These are phyloP conservation scores for Penicillium italicum DNA, from an alignment of 2,329 filamentous ascomycete genomes.

Conservation along the genomic window DNA sequence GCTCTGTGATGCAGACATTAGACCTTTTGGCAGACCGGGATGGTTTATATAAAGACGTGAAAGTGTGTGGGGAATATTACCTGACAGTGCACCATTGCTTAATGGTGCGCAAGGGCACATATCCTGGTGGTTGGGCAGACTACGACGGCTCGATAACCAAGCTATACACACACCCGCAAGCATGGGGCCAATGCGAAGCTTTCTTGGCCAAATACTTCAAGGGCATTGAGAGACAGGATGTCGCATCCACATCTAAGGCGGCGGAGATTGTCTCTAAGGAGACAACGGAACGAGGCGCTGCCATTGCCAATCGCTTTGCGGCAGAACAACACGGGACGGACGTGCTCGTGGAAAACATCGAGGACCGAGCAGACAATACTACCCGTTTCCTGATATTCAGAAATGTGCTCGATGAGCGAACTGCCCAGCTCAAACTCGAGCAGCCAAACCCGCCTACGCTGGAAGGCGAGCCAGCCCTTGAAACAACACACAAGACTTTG, in stretches of 20 bases:
- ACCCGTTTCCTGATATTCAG: constrained; percentile 47
- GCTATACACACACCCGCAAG: constrained; percentile 91
- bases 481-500: constrained; percentile 59
- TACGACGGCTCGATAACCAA: constrained; percentile 62
- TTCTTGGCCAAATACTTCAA: constrained; percentile 71
- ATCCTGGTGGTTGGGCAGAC: constrained; percentile 16
- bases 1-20: constrained; percentile 83
- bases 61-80: constrained; percentile 79
- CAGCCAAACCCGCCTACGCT: constrained; percentile 9
- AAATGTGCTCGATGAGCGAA: constrained; percentile 32
- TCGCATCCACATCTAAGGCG: constrained; percentile 78
- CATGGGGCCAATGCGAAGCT: constrained; percentile 80
- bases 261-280: constrained; percentile 68
- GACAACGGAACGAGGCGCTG: constrained; percentile 61
- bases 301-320: constrained; percentile 73
- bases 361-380: constrained; percentile 47
- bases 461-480: background rate
- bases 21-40: constrained; percentile 80
- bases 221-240: constrained; percentile 74
- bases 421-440: constrained; percentile 19
- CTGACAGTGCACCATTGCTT: constrained; percentile 86
- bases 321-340: constrained; percentile 65
- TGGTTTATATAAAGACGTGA: constrained; percentile 61
- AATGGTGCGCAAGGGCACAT: constrained; percentile 49
- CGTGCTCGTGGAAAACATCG: constrained; percentile 55